Evolutionary conservation across 164 flowering plant genomes (phyloP).

Genomic region (Macadamia tetraphylla): DNA sequence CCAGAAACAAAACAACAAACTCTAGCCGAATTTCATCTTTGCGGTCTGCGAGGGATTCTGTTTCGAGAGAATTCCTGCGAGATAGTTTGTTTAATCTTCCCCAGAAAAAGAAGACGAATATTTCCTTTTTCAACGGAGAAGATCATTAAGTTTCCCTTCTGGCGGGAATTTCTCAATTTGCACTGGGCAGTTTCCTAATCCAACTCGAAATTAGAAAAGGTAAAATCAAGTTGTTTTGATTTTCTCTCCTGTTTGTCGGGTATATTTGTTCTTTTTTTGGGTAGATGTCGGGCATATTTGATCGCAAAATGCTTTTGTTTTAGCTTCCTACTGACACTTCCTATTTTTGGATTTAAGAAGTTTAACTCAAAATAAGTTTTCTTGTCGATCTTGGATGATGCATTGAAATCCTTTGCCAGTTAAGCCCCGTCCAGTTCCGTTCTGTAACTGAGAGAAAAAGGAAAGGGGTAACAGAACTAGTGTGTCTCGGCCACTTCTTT

Average conservation of each 20-base stretch:
- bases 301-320: not conserved
- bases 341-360: not conserved
- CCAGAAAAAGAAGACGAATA: not conserved
- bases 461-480: not conserved
- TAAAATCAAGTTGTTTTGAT: not conserved
- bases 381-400: not conserved
- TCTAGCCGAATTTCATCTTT: not conserved
- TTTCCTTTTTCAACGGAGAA: not conserved
- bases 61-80: no score
- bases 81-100: no score
- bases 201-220: not conserved
- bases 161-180: not conserved
- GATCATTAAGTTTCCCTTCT: not conserved
- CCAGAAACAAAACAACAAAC: not conserved
- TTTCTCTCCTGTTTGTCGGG: not conserved
- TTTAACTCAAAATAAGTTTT: not conserved
- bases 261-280: not conserved
- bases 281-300: no score
- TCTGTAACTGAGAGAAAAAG: not conserved
- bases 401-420: not conserved
- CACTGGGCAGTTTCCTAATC: not conserved
- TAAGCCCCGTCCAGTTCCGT: not conserved
- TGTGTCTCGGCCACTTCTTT: not conserved
- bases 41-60: not conserved
- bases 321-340: not conserved